These are phyloP conservation scores for Coleophoma cylindrospora DNA, from an alignment of 2,329 filamentous ascomycete genomes.

Conservation along the genomic window DNA sequence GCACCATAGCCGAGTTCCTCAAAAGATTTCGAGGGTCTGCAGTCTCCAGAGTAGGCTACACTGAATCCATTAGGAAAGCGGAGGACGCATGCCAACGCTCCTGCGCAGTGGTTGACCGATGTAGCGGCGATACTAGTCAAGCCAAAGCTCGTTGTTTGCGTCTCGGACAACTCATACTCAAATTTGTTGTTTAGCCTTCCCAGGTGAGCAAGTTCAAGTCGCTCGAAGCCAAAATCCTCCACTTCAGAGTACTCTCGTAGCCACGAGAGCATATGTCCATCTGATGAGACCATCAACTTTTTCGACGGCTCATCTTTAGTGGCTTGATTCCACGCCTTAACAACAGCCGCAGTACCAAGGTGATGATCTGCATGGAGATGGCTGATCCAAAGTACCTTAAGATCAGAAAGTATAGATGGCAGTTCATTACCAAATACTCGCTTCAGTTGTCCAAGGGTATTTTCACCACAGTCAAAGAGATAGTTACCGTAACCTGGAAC, in stretches of 20 bases:
- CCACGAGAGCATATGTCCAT: slow-evolving; percentile 68
- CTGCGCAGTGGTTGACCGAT: slow-evolving; percentile 72
- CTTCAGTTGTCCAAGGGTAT: slow-evolving; percentile 81
- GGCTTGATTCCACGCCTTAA: slow-evolving; percentile 70
- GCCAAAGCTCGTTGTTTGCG: slow-evolving; percentile 47
- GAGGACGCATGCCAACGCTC: slow-evolving; percentile 70
- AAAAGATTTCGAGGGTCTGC: slow-evolving; percentile 71
- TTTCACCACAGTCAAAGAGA: slow-evolving; percentile 87
- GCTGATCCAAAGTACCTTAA: slow-evolving; percentile 86
- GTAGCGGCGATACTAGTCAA: slow-evolving; percentile 64
- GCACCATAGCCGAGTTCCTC: slow-evolving; percentile 64
- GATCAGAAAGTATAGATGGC: slow-evolving; percentile 65
- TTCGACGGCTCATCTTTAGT: slow-evolving; percentile 32
- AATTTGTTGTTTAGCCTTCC: slow-evolving; percentile 5
- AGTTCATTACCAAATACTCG: slow-evolving; percentile 68
- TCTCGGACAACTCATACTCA: slow-evolving; percentile 28
- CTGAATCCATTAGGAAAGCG: slow-evolving; percentile 79
- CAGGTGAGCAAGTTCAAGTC: slow-evolving; percentile 22
- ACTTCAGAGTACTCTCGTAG: slow-evolving; percentile 74
- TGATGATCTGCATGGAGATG: slow-evolving; percentile 97
- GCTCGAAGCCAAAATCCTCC: slow-evolving; percentile 70
- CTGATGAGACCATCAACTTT: slow-evolving; percentile 63
- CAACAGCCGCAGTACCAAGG: slow-evolving; percentile 74
- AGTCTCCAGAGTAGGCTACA: slow-evolving; percentile 91
- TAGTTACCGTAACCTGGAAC: slow-evolving; percentile 86